Conservation (phyloP, 768 basidiomycete species). For the Psilocybe cyanescens region DNA sequence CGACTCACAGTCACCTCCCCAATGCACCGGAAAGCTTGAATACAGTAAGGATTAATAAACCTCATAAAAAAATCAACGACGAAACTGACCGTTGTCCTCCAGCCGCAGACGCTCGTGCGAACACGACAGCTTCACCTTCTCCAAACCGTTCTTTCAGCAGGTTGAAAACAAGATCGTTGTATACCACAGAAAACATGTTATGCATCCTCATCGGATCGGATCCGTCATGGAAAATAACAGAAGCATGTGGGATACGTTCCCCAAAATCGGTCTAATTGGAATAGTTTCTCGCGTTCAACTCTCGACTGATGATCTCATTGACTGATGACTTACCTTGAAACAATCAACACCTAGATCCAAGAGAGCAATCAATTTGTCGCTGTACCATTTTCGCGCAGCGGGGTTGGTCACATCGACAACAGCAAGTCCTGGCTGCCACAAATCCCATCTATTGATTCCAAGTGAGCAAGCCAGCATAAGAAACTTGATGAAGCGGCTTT, state of each 20-base stretch:
- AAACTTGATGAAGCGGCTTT: constrained; percentile 28
- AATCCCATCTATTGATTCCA: constrained; percentile 25
- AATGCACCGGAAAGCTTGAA: constrained; percentile 50
- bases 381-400: constrained; percentile 59
- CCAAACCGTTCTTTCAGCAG: constrained; percentile 62
- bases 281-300: neutral
- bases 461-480: constrained; percentile 5
- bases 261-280: constrained; percentile 69
- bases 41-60: neutral
- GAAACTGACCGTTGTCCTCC: constrained; percentile 63
- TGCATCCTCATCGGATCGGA: constrained; percentile 73
- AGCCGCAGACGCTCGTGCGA: constrained; percentile 68
- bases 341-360: constrained; percentile 59
- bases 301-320: neutral
- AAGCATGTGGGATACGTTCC: constrained; percentile 73
- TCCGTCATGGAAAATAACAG: constrained; percentile 65
- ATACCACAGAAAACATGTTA: constrained; percentile 70
- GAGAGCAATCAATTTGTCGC: constrained; percentile 48
- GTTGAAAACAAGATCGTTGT: constrained; percentile 73
- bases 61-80: neutral
- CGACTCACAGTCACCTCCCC: constrained; percentile 79
- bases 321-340: constrained; percentile 51
- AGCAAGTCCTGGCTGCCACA: constrained; percentile 46
- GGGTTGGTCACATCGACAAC: constrained; percentile 67
- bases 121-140: constrained; percentile 67